phyloP scores from a whole-genome alignment of 1,284 basidiomycete genomes.

The Ceratobasidium sp. region DNA sequence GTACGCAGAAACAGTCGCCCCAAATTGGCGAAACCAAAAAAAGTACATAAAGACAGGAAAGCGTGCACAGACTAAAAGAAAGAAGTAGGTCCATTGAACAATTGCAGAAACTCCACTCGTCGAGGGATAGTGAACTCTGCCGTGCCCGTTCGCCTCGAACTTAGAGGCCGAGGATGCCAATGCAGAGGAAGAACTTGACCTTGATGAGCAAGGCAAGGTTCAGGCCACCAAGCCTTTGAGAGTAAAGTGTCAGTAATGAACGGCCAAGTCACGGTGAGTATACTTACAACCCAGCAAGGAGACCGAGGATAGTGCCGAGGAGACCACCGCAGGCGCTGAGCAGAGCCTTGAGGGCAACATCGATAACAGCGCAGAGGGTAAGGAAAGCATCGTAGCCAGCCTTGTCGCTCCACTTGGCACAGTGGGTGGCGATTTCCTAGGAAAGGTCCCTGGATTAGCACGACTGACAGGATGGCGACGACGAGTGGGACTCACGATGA shows the following conservation, averaged over 20 bases:
- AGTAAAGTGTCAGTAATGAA: not conserved
- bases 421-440: constrained; percentile 15
- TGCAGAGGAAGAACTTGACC: constrained; percentile 27
- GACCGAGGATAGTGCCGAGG: constrained; percentile 5
- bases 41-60: not conserved
- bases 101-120: not conserved
- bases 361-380: not conserved
- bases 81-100: not conserved
- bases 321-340: constrained; percentile 13
- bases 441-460: not conserved
- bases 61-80: not conserved
- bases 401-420: constrained; percentile 35
- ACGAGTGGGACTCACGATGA: constrained; percentile 1
- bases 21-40: not conserved
- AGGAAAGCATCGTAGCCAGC: constrained; percentile 24
- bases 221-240: not conserved
- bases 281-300: constrained; percentile 29
- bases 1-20: no score
- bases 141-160: not conserved
- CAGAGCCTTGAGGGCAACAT: constrained; percentile 24
- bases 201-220: constrained; percentile 26
- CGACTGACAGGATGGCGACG: not conserved
- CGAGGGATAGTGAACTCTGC: not conserved
- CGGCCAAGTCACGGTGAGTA: not conserved
- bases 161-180: constrained; percentile 30